Percentiles rank a stretch among this genome's conserved stretches.
Conservation (phyloP, 1,284 basidiomycete genomes). For the Ustilago cynodontis region DNA sequence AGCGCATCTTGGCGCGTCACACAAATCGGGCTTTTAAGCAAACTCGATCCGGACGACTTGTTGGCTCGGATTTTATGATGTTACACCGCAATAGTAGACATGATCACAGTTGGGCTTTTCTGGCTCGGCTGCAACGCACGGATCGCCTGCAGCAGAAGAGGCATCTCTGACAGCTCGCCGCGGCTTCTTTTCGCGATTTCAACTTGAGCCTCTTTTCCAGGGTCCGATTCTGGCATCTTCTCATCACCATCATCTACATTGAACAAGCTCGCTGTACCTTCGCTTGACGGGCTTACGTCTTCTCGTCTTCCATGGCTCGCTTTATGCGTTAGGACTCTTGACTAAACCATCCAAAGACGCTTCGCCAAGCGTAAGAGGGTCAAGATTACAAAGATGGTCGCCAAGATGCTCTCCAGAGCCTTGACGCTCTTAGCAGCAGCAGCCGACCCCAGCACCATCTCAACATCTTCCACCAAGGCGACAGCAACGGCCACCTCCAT, state of each 20-base stretch:
- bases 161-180: not conserved
- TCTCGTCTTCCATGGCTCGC: not conserved
- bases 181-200: not conserved
- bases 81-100: not conserved
- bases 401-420: slow-evolving; percentile 15
- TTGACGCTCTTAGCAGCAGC: slow-evolving; percentile 17
- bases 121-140: slow-evolving; percentile 27
- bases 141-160: slow-evolving; percentile 10
- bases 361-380: not conserved
- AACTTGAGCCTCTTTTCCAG: slow-evolving; percentile 4
- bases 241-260: not conserved
- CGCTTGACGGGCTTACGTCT: not conserved
- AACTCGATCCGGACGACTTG: too few species aligned
- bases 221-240: not conserved
- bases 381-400: slow-evolving; percentile 11
- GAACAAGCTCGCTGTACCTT: not conserved
- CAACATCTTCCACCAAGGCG: not conserved
- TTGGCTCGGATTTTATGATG: too few species aligned
- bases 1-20: slow-evolving; percentile 5
- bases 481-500: slow-evolving; percentile 6
- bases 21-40: slow-evolving; percentile 13
- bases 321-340: not conserved
- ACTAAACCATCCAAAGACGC: not conserved
- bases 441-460: not conserved
- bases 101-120: not conserved